Evolutionary conservation across 208 protist genomes (phyloP), one percentile per base, ranked within the genome.

Genomic region (Crithidia expoeki): DNA sequence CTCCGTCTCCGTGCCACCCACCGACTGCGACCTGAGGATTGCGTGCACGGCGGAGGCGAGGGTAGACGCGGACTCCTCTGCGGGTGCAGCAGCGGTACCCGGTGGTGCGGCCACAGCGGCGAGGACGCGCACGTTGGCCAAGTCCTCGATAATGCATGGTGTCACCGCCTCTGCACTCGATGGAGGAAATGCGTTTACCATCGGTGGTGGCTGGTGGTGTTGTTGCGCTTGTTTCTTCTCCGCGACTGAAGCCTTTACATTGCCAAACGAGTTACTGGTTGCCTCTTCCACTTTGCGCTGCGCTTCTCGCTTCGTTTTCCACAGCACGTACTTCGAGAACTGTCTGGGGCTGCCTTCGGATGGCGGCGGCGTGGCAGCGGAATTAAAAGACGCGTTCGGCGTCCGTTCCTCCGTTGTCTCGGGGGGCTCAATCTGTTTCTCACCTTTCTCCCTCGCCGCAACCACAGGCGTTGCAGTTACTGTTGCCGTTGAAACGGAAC

Each of bases 261-360:
- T n/a, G n/a, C n/a, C n/a, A n/a, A n/a, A n/a, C n/a, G n/a, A n/a
- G n/a, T n/a, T n/a, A n/a, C n/a, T n/a, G n/a, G n/a, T n/a, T n/a
- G 52, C 9, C 52, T 19, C 52, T 44, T 30, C 53, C 2, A 33
- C 32, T 21, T 44, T 6, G 2, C 28, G 32, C n/a, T 44, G 30
- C 10, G 57, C 38, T 38, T 62, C 36, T 33, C 50, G 57, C 34
- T n/a, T 27, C 12, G 57, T 38, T 17, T 62, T 62, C 57, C 57
- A 62, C 38, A 46, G 25, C 38, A 38, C 57, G 23, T 62, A 62
- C 57, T 62, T 62, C 21, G 57, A 50, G 36, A 50, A 38, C 33
- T 46, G 57, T 19, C 12, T 6, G 3, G 36, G 1, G 38, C 23
- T 19, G 21, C n/a, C 23, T 5, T 62, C 57, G 7, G 57, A 49